Conservation (phyloP, 2,329 filamentous ascomycete genomes). For the Hypoxylon sp. region DNA sequence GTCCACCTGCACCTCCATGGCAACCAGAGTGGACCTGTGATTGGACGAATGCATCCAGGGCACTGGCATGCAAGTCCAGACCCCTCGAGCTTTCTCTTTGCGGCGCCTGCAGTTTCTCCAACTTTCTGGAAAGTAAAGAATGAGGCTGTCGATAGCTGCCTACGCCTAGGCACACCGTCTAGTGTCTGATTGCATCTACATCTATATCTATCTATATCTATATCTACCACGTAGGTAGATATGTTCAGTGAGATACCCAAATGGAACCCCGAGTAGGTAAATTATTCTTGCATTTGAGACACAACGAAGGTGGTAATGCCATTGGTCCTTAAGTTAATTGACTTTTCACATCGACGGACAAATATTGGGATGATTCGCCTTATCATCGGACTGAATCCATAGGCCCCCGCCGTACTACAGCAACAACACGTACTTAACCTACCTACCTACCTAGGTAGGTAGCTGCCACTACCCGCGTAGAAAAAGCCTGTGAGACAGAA, state of each 20-base stretch:
- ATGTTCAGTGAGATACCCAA: not conserved
- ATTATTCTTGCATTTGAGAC: not conserved
- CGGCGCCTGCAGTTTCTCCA: slow-evolving; percentile 39
- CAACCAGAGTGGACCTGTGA: slow-evolving; percentile 43
- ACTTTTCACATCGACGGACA: not conserved
- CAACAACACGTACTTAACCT: too few species aligned
- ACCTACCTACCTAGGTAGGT: too few species aligned
- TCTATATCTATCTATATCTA: too few species aligned
- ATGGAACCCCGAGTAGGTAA: not conserved
- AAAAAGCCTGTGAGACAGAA: slow-evolving; percentile 7
- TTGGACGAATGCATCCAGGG: slow-evolving; percentile 45
- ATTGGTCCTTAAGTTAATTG: not conserved
- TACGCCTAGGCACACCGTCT: too few species aligned
- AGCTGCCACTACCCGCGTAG: slow-evolving; percentile 5
- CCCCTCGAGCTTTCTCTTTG: slow-evolving; percentile 36
- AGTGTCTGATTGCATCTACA: not conserved
- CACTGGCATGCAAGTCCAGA: slow-evolving; percentile 30
- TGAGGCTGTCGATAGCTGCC: slow-evolving; percentile 1
- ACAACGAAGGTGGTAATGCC: not conserved
- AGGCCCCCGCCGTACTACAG: too few species aligned
- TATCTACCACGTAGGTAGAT: not conserved
- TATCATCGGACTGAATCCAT: too few species aligned
- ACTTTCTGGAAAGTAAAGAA: slow-evolving; percentile 37
- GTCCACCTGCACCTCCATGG: slow-evolving; percentile 31
- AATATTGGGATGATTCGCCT: too few species aligned